These are phyloP conservation scores for Linnemannia exigua DNA, from an alignment of 192 early-diverging fungal species.

Conservation along the genomic window DNA sequence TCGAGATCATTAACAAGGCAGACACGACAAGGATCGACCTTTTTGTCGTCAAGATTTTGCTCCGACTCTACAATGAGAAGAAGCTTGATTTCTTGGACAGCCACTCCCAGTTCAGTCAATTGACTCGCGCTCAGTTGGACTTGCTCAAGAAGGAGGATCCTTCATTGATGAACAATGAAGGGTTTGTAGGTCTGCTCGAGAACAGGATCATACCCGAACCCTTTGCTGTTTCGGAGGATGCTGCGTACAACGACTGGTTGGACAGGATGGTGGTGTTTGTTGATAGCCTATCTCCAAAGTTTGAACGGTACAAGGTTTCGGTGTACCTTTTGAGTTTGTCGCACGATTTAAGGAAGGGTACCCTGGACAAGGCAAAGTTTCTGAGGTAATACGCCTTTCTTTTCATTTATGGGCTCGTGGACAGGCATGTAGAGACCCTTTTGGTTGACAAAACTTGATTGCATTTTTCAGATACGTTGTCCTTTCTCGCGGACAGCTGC, in stretches of 20 bases:
- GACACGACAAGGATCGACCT: conserved; percentile 31
- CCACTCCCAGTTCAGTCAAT: neutral
- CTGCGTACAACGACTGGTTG: conserved; percentile 34
- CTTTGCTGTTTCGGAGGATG: conserved; percentile 18
- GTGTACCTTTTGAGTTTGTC: conserved; percentile 43
- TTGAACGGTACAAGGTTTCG: conserved; percentile 41
- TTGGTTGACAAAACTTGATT: neutral
- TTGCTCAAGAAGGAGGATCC: conserved; percentile 17
- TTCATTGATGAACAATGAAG: conserved; percentile 25
- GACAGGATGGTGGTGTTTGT: conserved; percentile 33
- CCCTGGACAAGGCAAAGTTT: conserved; percentile 37
- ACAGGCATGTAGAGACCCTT: neutral
- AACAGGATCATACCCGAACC: conserved; percentile 25
- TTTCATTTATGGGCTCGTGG: neutral
- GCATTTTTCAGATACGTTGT: neutral
- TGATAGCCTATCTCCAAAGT: conserved; percentile 42
- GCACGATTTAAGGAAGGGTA: conserved; percentile 24
- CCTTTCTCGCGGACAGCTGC: neutral
- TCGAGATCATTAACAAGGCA: conserved; percentile 39
- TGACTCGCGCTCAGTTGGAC: conserved; percentile 30
- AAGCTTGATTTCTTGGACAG: conserved; percentile 6
- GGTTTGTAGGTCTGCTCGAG: conserved; percentile 34
- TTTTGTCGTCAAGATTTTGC: conserved; percentile 22
- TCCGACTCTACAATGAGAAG: conserved; percentile 18
- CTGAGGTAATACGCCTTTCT: conserved; percentile 18